Evolutionary conservation across 768 basidiomycete genomes (phyloP), one percentile per base, ranked within the genome.

Genomic region (Pulveroboletus sp.): DNA sequence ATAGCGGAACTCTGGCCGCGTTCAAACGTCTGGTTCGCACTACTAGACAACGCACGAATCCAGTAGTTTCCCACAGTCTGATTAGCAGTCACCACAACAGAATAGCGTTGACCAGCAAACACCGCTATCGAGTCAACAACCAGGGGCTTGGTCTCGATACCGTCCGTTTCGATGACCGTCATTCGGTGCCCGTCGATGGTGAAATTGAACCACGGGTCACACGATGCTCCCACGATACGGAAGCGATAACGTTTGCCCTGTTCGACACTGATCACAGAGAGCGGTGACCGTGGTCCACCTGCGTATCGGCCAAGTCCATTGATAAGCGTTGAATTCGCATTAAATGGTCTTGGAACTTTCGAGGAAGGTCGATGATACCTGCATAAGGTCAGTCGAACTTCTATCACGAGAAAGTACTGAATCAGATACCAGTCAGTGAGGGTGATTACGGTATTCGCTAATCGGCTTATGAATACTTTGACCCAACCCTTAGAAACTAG

Each of bases 81-180:
- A 37, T 65, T 65, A 5, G 68, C 71, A 27, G 52, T 51, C 8
- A 76, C 56, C 5, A 78, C 60, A 44, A 77, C 67, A 1, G 77
- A 76, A 62, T 79, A 80, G 14, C 80, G 73, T 60, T 80, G 80
- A 3, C 68, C 77, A 1, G 74, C 64, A 39, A 71, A 76, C 36
- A 83, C 76, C 10, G 70, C 64, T 27, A 78, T 59, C 6, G 65
- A 66, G 47, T 77, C 74, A 4, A 77, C 76, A 3, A 54, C 56
- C 7, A 72, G 48, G 0, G 79, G 76, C 43, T 69, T 49, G 9
- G 66, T 62, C 49, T 70, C 69, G 17, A 66, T 57, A 8, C 72
- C 73, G 44, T 79, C 77, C 4, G 66, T 71, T 58, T 78, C 77
- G 43, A 78, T 78, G 44, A 78, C 61, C 0, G 72, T 77, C 57